A percentile compares a stretch with the other conserved stretches of the same genome.
Conservation (phyloP, 2,329 filamentous ascomycete genomes). For the Juglanconis sp. region DNA sequence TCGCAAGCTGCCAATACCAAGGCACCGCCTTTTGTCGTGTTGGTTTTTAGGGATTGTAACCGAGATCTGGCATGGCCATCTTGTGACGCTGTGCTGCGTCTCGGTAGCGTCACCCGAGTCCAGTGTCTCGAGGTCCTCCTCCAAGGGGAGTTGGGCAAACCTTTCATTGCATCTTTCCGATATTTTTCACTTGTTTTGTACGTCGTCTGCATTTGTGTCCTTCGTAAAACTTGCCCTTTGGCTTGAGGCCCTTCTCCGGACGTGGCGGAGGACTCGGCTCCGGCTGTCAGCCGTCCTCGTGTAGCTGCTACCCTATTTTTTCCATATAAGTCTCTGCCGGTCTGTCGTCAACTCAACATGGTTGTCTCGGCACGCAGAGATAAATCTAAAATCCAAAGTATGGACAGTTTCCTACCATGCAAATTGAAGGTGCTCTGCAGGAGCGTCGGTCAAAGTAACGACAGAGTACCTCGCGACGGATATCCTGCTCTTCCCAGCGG, state of each 20-base stretch:
- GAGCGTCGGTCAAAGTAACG: neutral
- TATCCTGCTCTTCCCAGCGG: neutral
- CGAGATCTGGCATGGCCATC: neutral
- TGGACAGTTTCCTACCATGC: neutral
- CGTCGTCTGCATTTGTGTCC: no score
- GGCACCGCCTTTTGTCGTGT: neutral
- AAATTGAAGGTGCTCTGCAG: neutral
- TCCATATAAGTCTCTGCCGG: no score
- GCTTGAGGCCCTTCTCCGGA: constrained; percentile 8
- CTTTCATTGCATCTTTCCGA: no score
- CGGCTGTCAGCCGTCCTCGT: neutral
- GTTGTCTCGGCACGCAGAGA: no score
- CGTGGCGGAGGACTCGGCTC: neutral
- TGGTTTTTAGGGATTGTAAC: neutral
- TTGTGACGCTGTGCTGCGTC: neutral
- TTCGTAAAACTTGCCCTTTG: no score
- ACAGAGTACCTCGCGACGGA: neutral
- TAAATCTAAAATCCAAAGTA: no score
- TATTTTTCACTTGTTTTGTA: no score
- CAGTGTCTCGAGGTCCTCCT: no score
- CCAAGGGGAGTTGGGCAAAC: no score
- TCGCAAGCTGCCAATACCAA: constrained; percentile 1
- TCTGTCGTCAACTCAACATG: no score
- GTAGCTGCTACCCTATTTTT: neutral
- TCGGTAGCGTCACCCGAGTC: no score